Conservation (phyloP, 1,284 basidiomycete species). For the Pulchroboletus neoregius region DNA sequence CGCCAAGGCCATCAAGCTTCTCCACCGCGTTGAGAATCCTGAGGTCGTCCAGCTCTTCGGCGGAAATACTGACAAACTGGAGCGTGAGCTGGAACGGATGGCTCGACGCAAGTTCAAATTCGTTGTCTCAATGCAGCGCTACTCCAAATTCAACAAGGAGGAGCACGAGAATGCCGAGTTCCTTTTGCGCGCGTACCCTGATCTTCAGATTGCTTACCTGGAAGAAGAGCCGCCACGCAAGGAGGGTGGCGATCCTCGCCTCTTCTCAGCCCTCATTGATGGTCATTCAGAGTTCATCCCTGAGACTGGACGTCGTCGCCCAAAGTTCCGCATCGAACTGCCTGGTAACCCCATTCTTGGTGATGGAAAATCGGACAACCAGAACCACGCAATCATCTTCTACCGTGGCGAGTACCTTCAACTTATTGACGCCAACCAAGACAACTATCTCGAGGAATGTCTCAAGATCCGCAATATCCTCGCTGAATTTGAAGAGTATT, state of each 20-base stretch:
- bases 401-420: conserved; percentile 99
- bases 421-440: conserved; percentile 99
- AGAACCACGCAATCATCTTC: conserved; percentile 99
- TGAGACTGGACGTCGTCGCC: conserved; percentile 83
- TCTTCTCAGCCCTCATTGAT: conserved; percentile 96
- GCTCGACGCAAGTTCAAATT: conserved; percentile 99
- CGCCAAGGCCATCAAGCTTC: conserved; percentile 98
- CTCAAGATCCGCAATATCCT: conserved; percentile 99
- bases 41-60: conserved; percentile 97
- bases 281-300: conserved; percentile 96
- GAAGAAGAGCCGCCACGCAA: conserved; percentile 94
- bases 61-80: conserved; percentile 95
- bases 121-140: conserved; percentile 98
- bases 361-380: conserved; percentile 99
- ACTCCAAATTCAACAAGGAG: conserved; percentile 99
- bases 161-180: conserved; percentile 99
- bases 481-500: conserved; percentile 95
- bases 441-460: conserved; percentile 99
- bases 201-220: conserved; percentile 96
- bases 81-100: conserved; percentile 97
- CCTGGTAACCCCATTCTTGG: conserved; percentile 99
- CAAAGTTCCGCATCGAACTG: conserved; percentile 98
- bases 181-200: conserved; percentile 96
- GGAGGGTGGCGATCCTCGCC: conserved; percentile 91
- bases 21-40: conserved; percentile 99